These are phyloP conservation scores for Leishmania tarentolae DNA, from an alignment of 208 protist genomes.

Conservation along the genomic window DNA sequence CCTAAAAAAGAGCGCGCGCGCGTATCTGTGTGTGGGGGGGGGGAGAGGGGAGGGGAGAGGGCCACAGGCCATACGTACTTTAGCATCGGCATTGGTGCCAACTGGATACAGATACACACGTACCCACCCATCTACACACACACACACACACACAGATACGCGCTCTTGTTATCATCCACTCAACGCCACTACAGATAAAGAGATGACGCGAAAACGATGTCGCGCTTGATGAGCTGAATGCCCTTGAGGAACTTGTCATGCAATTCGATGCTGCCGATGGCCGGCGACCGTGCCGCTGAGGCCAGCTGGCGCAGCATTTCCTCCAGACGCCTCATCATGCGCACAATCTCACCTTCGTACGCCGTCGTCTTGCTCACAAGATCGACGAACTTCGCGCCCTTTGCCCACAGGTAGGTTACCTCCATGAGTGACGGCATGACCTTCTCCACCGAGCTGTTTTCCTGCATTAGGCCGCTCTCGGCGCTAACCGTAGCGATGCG, in stretches of 20 bases:
- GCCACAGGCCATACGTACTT: background rate
- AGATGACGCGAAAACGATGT: conserved; percentile 99
- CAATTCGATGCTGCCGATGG: conserved; percentile 98
- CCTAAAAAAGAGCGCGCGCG: no score
- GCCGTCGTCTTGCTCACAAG: conserved; percentile 97
- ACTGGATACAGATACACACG: background rate
- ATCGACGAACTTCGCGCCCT: conserved; percentile 97
- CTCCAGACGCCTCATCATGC: conserved; percentile 97
- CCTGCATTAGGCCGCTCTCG: conserved; percentile 90
- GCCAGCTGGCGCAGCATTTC: conserved; percentile 98
- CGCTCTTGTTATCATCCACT: background rate
- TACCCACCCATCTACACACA: no score
- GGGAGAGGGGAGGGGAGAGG: no score
- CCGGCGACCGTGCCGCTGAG: conserved; percentile 96
- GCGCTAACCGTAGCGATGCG: conserved; percentile 93
- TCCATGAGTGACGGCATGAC: conserved; percentile 97
- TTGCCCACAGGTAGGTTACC: conserved; percentile 96
- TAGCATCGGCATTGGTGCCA: background rate
- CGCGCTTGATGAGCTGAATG: conserved; percentile 97
- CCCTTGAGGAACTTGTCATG: conserved; percentile 98
- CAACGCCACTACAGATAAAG: conserved; percentile 93
- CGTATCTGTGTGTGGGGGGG: no score
- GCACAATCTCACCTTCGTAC: conserved; percentile 99
- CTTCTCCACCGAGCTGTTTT: conserved; percentile 94
- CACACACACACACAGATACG: background rate